Evolutionary conservation across 257 asterid species (phyloP).

Genomic region (Fraxinus americana): DNA sequence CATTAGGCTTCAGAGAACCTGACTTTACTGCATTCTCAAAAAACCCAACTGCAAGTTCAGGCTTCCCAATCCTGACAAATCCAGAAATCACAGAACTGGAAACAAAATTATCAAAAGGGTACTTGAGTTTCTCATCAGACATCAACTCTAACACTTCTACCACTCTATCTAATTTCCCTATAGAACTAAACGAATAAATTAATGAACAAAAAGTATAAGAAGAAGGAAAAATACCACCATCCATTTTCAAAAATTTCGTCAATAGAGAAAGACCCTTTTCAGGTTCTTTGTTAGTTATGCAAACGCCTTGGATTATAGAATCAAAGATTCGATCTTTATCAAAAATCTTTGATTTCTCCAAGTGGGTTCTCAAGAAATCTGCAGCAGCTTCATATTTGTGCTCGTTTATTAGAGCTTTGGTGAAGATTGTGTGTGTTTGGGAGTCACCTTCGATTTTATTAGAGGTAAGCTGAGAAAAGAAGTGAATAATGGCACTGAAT

Average conservation of each 20-base stretch:
- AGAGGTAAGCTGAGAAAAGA: conserved; percentile 57
- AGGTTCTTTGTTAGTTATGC: conserved; percentile 49
- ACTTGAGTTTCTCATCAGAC: conserved; percentile 50
- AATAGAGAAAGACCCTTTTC: conserved; percentile 53
- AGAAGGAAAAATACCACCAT: conserved; percentile 51
- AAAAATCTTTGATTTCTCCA: conserved; percentile 32
- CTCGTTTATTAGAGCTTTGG: conserved; percentile 55
- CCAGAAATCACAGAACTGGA: conserved; percentile 81
- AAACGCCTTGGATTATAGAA: conserved; percentile 57
- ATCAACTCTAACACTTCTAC: conserved; percentile 63
- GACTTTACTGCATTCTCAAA: conserved; percentile 61
- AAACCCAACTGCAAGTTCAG: conserved; percentile 71
- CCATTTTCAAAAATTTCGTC: conserved; percentile 39
- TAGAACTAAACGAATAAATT: conserved; percentile 51
- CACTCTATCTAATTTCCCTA: conserved; percentile 62
- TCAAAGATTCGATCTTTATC: conserved; percentile 48
- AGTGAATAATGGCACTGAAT: conserved; percentile 47
- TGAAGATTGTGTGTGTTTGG: conserved; percentile 41
- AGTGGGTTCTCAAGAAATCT: conserved; percentile 42
- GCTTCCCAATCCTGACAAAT: conserved; percentile 66
- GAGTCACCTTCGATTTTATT: conserved; percentile 43
- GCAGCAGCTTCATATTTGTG: conserved; percentile 55
- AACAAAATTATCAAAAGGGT: conserved; percentile 67
- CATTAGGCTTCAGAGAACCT: conserved; percentile 56
- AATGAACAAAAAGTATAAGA: conserved; percentile 60